phyloP scores from a whole-genome alignment of 495 filamentous ascomycete genomes.

The Daldinia vernicosa region DNA sequence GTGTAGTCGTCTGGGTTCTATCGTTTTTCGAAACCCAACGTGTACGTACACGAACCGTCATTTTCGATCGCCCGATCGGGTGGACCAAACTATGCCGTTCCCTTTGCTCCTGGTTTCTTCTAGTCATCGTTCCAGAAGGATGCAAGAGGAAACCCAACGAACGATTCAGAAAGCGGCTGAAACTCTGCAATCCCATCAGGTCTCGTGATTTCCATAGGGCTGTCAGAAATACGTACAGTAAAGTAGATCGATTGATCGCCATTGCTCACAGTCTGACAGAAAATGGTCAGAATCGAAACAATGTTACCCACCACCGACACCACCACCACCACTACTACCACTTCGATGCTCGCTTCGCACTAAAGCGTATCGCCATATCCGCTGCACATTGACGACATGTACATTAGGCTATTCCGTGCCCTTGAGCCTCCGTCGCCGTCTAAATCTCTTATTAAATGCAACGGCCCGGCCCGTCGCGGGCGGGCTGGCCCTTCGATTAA shows the following conservation, averaged over 20 bases:
- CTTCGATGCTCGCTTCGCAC: slow-evolving; percentile 17
- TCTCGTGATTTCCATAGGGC: slow-evolving; percentile 35
- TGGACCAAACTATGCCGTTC: slow-evolving; percentile 20
- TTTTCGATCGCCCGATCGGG: slow-evolving; percentile 29
- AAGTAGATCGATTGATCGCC: slow-evolving; percentile 39
- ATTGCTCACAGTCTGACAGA: slow-evolving; percentile 22
- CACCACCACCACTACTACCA: slow-evolving; percentile 10
- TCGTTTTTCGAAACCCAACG: slow-evolving; percentile 26
- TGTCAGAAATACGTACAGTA: slow-evolving; percentile 34
- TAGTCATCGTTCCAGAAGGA: slow-evolving; percentile 26
- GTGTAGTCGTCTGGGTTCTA: slow-evolving; percentile 17
- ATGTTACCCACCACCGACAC: slow-evolving; percentile 30
- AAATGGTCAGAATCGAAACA: slow-evolving; percentile 8
- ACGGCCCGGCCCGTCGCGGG: slow-evolving; percentile 35
- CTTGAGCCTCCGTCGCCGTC: slow-evolving; percentile 22
- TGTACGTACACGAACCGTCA: slow-evolving; percentile 14
- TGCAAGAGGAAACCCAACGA: slow-evolving; percentile 22
- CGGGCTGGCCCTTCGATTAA: neutral
- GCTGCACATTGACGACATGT: slow-evolving; percentile 21
- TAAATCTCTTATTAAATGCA: neutral
- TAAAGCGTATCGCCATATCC: slow-evolving; percentile 33
- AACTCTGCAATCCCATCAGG: slow-evolving; percentile 18
- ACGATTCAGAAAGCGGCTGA: slow-evolving; percentile 30
- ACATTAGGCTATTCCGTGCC: slow-evolving; percentile 21
- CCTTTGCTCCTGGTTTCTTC: slow-evolving; percentile 2